phyloP scores from a whole-genome alignment of 1,284 basidiomycete species.

The Trichosporon coremiiforme region DNA sequence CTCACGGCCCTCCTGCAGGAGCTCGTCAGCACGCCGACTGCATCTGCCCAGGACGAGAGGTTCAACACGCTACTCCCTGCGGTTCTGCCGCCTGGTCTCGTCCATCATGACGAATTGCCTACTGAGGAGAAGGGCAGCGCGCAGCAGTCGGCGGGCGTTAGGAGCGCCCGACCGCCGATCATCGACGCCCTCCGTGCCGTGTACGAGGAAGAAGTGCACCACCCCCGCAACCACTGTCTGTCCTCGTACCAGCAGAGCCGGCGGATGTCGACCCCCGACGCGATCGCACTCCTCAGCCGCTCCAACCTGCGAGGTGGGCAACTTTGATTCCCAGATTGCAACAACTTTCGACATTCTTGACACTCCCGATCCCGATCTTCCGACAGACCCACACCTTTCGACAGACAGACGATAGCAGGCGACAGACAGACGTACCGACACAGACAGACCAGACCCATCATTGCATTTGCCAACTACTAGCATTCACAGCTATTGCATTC shows the following conservation, averaged over 20 bases:
- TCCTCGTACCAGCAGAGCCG: conserved; percentile 10
- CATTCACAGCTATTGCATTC: conserved; percentile 8
- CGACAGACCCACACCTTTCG: too few species aligned
- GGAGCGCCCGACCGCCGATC: background rate
- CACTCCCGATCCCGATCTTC: background rate
- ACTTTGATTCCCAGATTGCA: background rate
- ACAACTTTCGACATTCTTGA: background rate
- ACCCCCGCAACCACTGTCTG: conserved; percentile 2
- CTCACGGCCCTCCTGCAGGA: conserved; percentile 26
- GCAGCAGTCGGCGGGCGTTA: background rate
- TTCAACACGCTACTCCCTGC: conserved; percentile 57
- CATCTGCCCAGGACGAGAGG: conserved; percentile 46
- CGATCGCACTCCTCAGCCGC: conserved; percentile 1
- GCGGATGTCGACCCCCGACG: conserved; percentile 12
- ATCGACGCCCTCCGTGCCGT: background rate
- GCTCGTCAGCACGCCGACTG: conserved; percentile 40
- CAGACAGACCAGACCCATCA: background rate
- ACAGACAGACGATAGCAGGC: too few species aligned
- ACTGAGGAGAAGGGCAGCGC: background rate
- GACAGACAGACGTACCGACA: background rate
- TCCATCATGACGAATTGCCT: conserved; percentile 30
- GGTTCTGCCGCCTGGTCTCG: conserved; percentile 47
- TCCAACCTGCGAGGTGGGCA: background rate
- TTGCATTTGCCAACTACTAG: conserved; percentile 6
- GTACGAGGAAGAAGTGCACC: conserved; percentile 15